phyloP scores from a whole-genome alignment of 106 monocot genomes.

The Posidonia australis region DNA sequence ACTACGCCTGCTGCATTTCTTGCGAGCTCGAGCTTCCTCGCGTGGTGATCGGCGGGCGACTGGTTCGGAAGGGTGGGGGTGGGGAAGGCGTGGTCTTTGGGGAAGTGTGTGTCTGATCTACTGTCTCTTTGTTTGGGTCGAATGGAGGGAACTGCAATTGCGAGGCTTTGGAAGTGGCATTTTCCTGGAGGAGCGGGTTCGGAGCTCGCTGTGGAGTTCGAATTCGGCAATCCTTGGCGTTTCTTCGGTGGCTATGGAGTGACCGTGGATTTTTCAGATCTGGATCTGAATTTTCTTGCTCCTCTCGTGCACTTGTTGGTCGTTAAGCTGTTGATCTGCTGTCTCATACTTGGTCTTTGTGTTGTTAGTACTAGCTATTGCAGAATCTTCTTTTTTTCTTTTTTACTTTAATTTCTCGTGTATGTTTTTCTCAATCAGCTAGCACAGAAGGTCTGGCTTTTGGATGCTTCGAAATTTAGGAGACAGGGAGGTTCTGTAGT shows the following conservation, averaged over 20 bases:
- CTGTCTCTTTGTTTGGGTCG: not conserved
- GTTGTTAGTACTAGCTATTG: not conserved
- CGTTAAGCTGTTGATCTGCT: not conserved
- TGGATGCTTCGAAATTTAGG: not conserved
- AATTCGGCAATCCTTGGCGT: no score
- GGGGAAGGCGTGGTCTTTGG: not conserved
- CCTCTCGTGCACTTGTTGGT: no score
- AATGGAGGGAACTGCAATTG: no score
- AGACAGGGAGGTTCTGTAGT: not conserved
- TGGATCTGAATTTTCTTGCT: no score
- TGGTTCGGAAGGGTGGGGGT: not conserved
- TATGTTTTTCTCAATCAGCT: no score
- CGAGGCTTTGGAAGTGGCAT: not conserved
- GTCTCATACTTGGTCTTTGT: not conserved
- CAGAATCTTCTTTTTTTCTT: not conserved
- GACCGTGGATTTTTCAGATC: no score
- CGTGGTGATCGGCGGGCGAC: no score
- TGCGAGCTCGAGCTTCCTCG: no score
- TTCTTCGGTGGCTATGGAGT: no score
- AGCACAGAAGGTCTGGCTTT: not conserved
- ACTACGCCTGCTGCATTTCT: no score
- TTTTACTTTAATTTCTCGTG: not conserved
- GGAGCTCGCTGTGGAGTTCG: no score
- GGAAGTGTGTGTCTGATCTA: not conserved
- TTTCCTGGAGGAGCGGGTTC: not conserved